phyloP scores from a whole-genome alignment of 176 grass and related monocot genomes.

The Eremochloa ophiuroides region DNA sequence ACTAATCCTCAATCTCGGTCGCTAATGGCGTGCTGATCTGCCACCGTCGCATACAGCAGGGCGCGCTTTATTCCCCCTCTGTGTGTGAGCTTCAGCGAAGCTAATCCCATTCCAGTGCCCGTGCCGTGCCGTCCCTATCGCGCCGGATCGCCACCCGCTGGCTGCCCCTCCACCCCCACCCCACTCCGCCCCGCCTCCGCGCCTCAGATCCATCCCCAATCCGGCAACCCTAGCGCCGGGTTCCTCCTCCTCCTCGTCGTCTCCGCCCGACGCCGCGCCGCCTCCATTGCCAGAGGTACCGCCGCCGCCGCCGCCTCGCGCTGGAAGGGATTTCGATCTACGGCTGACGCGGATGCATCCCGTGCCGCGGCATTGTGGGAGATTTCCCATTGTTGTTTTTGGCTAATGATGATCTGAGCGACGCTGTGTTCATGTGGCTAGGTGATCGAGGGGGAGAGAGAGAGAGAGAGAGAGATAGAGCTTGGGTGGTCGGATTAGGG shows the following conservation, averaged over 20 bases:
- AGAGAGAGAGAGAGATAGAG: neutral
- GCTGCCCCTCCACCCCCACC: neutral
- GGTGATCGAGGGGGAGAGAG: constrained; percentile 16
- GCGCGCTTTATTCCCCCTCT: neutral
- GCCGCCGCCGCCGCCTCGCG: neutral
- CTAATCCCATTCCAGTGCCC: neutral
- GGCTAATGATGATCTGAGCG: neutral
- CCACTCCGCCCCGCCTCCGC: neutral
- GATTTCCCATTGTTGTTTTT: neutral
- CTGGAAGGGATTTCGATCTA: neutral
- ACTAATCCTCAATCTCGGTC: constrained; percentile 6
- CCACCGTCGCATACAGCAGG: neutral
- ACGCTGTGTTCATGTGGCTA: neutral
- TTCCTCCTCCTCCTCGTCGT: neutral
- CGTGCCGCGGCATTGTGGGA: neutral
- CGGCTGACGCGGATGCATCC: neutral
- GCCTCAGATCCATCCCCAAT: constrained; percentile 25
- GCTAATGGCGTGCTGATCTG: constrained; percentile 21
- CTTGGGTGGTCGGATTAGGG: neutral
- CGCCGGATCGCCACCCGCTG: constrained; percentile 52
- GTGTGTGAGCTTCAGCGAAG: neutral
- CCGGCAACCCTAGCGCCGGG: constrained; percentile 34
- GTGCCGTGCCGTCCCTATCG: constrained; percentile 22
- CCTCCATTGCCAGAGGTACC: constrained; percentile 26
- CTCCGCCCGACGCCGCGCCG: neutral